Evolutionary conservation across 2,329 filamentous ascomycete genomes (phyloP), one percentile per base, ranked within the genome.

Genomic region (Mollisia scopiformis): DNA sequence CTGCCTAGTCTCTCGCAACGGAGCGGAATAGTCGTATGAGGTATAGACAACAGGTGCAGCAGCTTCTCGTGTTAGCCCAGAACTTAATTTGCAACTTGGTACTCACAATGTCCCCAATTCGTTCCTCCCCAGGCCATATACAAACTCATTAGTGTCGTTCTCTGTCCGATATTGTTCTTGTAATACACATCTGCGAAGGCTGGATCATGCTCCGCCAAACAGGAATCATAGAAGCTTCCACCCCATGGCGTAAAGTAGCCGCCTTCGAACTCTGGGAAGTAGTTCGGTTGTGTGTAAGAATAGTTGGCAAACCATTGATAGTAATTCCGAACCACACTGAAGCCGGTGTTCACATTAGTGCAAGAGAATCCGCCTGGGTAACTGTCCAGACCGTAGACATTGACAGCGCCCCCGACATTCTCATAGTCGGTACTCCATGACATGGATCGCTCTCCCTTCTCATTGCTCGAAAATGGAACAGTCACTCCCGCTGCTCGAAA

Each of bases 291-390:
- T 1, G 81, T 83, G 51, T 73, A 80, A 0, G 82, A 82, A 58
- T 83, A 83, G 41, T 82, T 80, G n/a, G 78, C 75, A 63, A 86
- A 86, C 81, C 82, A 85, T 63, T 84, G 78, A 61, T 82, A 81
- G 65, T 85, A 86, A 5, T 77, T 83, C 27, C 81, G 77, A 2
- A 82, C 76, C 1, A 84, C 70, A 28, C 74, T 79, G 66, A 83
- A 84, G 1, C 81, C 82, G 6, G 74, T 72, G 47, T 80, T 72
- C 0, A 75, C 75, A 56, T 84, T 82, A 1, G 78, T 81, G 67
- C 82, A 84, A 7, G 78, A 80, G 10, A 81, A 65, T 0, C 81
- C 78, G 27, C 78, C 78, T 0, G 79, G 77, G 58, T 82, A 82
- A 39, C 71, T 75, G 62, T 82, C 80, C 1, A 82, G 64, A 1